Evolutionary conservation across 306 rosid genomes (phyloP), one percentile per base, ranked within the genome.

Genomic region (Prunus salicina): DNA sequence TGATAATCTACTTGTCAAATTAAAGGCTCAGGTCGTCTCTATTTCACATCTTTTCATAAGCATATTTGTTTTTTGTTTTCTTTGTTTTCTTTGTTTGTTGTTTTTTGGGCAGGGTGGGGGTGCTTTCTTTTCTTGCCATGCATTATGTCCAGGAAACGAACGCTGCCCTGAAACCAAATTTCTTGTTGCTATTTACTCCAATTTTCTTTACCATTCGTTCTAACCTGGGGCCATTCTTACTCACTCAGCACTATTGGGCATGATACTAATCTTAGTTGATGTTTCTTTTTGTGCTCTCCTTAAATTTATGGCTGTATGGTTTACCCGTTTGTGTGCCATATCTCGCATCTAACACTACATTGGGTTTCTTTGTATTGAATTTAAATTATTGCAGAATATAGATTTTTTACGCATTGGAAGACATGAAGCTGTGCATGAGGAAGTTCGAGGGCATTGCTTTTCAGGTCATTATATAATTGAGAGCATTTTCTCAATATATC

Each of bases 391-490:
- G 77, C 80, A 94, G 97, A 89, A 86, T 53, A 85, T 94, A 74
- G 95, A 94, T 84, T 94, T 92, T 88, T 55, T 94, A 60, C 93
- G 98, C 45, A 84, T 94, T 73, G 98, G 98, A 82, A 92, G 97
- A 80, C 84, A 78, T 62, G 94, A 85, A 79, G 92, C 81, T 45
- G 96, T 92, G 80, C 93, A 89, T 73, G 96, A 90, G 82, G 93
- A 89, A 79, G 79, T 94, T 72, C 90, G 81, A 71, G 96, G 82
- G 71, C 84, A 90, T 79, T 92, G 98, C 82, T 72, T 92, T 72
- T 92, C 98, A 73, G 97, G 98, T 94, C 66, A 75, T 68, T 51
- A 63, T 30, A 79, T 50, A 79, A 53, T 69, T 19, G 4, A 14
- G 34, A 24, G 30, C 16, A 57, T 74, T 71, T 76, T 73, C 19